Percentiles rank a stretch among this genome's conserved stretches.
Conservation (phyloP, 495 filamentous ascomycete species). For the Staphylotrichum tortipilum region DNA sequence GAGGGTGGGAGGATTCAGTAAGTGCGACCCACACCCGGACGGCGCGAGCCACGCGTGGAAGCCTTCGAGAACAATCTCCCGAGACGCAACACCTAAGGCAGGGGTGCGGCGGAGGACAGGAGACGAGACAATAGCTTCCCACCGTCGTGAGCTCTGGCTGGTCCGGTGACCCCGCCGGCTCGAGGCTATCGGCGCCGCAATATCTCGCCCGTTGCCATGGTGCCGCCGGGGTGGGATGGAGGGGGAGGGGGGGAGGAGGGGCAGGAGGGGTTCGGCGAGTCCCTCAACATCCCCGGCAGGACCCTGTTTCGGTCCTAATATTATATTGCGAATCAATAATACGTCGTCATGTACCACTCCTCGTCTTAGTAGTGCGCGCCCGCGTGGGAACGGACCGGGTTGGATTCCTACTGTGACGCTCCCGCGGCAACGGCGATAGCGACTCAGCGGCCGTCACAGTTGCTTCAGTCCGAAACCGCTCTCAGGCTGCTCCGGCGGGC, state of each 20-base stretch:
- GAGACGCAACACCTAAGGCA: not conserved
- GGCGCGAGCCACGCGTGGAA: slow-evolving; percentile 11
- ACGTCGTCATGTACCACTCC: not conserved
- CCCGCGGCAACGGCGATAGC: not conserved
- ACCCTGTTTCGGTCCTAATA: not conserved
- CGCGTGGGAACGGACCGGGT: not conserved
- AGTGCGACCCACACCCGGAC: not conserved
- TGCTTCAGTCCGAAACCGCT: no score
- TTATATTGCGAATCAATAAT: not conserved
- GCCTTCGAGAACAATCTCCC: slow-evolving; percentile 10
- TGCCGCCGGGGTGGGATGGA: not conserved
- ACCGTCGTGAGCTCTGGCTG: not conserved
- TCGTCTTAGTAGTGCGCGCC: not conserved
- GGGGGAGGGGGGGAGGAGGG: not conserved
- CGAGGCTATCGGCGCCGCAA: not conserved
- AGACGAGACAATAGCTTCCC: not conserved
- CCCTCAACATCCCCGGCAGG: not conserved
- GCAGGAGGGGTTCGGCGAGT: not conserved
- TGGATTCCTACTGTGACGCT: slow-evolving; percentile 3
- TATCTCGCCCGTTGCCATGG: not conserved
- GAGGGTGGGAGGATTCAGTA: slow-evolving; percentile 10
- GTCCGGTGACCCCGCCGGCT: slow-evolving; percentile 5
- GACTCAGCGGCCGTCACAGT: no score
- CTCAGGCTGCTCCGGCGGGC: not conserved
- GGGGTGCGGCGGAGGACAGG: slow-evolving; percentile 5